phyloP scores from a whole-genome alignment of 345 rosid species.

The Brassica rapa region DNA sequence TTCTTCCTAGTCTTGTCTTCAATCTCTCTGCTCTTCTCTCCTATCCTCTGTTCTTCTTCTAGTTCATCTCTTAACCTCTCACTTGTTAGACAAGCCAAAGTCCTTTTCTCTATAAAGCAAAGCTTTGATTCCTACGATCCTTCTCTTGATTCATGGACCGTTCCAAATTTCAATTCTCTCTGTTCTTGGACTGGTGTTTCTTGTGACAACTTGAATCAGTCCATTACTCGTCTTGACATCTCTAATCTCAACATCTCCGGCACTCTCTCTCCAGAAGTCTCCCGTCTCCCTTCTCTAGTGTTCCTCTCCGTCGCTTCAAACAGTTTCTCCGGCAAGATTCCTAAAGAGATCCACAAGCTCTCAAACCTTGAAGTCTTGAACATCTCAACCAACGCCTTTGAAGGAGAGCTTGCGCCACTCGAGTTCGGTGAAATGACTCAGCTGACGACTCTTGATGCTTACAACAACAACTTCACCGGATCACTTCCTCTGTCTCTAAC shows the following conservation, averaged over 20 bases:
- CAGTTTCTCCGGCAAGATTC: conserved; percentile 57
- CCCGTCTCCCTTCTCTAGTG: conserved; percentile 46
- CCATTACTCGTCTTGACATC: conserved; percentile 55
- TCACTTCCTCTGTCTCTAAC: conserved; percentile 57
- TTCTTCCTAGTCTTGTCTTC: conserved; percentile 40
- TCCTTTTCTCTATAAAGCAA: conserved; percentile 55
- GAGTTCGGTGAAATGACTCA: conserved; percentile 51
- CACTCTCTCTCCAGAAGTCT: conserved; percentile 52
- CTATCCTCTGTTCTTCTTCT: conserved; percentile 33
- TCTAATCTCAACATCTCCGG: conserved; percentile 62
- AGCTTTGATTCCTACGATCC: conserved; percentile 50
- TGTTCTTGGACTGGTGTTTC: conserved; percentile 59
- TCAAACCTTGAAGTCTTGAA: conserved; percentile 59
- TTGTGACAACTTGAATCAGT: conserved; percentile 46
- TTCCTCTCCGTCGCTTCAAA: conserved; percentile 54
- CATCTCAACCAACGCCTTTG: conserved; percentile 68
- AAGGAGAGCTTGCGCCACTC: conserved; percentile 55
- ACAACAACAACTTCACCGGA: conserved; percentile 77
- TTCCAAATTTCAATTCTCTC: conserved; percentile 47
- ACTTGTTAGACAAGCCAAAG: conserved; percentile 55
- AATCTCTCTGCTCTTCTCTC: conserved; percentile 20
- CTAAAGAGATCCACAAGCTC: conserved; percentile 43
- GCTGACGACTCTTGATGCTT: conserved; percentile 65
- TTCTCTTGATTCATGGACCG: conserved; percentile 53
- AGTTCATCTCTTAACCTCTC: conserved; percentile 44